Percentiles rank a stretch among this genome's conserved stretches.
Evolutionary conservation across 352 stramenopile genomes (phyloP).

Genomic region (Pythium aquatile): DNA sequence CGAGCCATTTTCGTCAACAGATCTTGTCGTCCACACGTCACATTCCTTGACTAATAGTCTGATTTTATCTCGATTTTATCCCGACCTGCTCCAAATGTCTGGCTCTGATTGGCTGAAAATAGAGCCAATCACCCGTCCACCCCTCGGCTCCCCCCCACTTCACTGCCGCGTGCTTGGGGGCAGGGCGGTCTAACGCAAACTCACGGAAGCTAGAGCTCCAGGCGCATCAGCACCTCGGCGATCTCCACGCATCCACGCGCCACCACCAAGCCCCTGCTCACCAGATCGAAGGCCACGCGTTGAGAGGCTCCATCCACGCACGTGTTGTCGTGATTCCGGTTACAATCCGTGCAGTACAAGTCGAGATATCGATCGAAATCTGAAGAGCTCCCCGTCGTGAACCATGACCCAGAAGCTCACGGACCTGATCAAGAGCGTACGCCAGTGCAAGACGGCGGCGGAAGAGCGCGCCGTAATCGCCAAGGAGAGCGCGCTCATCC

Average conservation of each 20-base stretch:
- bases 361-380: neutral
- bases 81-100: slow-evolving; percentile 14
- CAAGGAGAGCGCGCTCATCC: slow-evolving; percentile 99
- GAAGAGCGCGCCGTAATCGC: slow-evolving; percentile 99
- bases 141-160: slow-evolving; percentile 19
- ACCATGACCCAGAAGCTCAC: slow-evolving; percentile 97
- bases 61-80: slow-evolving; percentile 2
- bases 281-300: neutral
- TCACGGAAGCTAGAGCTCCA: neutral
- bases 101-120: slow-evolving; percentile 24
- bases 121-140: slow-evolving; percentile 8
- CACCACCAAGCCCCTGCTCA: neutral
- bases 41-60: too few species aligned
- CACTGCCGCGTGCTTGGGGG: slow-evolving; percentile 1
- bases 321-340: slow-evolving; percentile 4
- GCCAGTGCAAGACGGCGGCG: slow-evolving; percentile 98
- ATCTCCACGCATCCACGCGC: neutral
- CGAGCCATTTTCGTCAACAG: neutral
- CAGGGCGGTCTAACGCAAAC: slow-evolving; percentile 4
- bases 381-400: neutral
- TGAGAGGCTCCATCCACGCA: neutral
- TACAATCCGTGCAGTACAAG: neutral
- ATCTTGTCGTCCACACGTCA: neutral
- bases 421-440: slow-evolving; percentile 98
- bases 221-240: neutral